These are phyloP conservation scores for Scutellaria baicalensis DNA, from an alignment of 257 asterid genomes.

Conservation along the genomic window DNA sequence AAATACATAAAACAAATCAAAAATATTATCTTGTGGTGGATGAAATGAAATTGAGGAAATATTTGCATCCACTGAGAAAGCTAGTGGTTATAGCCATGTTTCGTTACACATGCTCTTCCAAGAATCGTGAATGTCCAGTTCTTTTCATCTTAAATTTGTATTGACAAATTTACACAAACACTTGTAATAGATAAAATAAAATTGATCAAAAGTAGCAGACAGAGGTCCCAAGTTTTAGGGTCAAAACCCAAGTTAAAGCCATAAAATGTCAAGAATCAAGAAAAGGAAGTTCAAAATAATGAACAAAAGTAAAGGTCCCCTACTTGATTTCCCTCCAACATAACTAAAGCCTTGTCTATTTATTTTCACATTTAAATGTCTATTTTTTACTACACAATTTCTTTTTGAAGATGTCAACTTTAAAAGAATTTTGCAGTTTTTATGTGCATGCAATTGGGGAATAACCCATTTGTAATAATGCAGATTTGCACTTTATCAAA, in stretches of 20 bases:
- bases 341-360: conserved; percentile 11
- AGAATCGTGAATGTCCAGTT: conserved; percentile 27
- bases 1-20: too few relatives aligned
- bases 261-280: conserved; percentile 8
- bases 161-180: conserved; percentile 1
- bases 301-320: conserved; percentile 13
- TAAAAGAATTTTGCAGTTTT: neutral
- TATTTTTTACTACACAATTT: neutral
- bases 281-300: neutral
- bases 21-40: neutral
- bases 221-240: conserved; percentile 30
- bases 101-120: conserved; percentile 18
- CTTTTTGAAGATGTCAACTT: conserved; percentile 3
- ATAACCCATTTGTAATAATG: neutral
- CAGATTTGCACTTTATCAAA: neutral
- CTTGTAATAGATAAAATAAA: neutral
- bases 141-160: conserved; percentile 26
- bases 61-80: conserved; percentile 10
- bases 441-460: neutral
- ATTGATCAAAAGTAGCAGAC: conserved; percentile 26
- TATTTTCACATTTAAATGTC: neutral
- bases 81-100: neutral
- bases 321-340: conserved; percentile 11
- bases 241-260: conserved; percentile 11
- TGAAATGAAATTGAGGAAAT: neutral